Base-by-base conservation (phyloP, 2,329 filamentous ascomycete genomes). In the Didymella pinodella region DNA sequence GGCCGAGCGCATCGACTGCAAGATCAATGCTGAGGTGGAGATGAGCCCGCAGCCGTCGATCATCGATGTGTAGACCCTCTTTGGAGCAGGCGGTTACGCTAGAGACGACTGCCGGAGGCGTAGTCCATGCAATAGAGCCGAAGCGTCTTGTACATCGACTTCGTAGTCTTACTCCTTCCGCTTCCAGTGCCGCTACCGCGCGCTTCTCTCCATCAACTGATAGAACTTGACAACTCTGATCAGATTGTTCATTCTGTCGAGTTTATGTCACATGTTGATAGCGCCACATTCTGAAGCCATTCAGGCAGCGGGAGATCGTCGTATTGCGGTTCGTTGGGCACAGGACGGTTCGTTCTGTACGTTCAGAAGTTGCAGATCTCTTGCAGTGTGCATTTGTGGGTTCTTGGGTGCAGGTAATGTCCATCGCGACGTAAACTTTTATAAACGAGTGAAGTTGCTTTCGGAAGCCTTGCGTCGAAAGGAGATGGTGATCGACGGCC, bases 161-260 rank as follows among this genome's bases (percentile, higher is more conserved):
- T 48, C n/a, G 10, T 22, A 41, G n/a, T 7, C 38, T 58, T 46
- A 51, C 62, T 61, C 57, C 51, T 63, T 58, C 54, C 49, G n/a
- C 31, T 48, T 58, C 14, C 16, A 44, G 56, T 22, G 12, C 26
- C 40, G 18, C 29, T 36, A 5, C 45, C 49, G 46, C 20, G 54
- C n/a, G 41, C 32, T 59, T 54, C 11, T 14, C 5, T 16, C 29
- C 26, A 20, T 18, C 18, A 18, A 14, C 10, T 2, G 16, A 25
- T 32, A 16, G 12, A 11, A 57, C 10, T 12, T 32, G 14, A 20
- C 5, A 4, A 2, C 3, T 6, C 20, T 18, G 18, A 1, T 25
- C 20, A 22, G 29, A 28, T 26, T 16, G 1, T 41, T 8, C 12
- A n/a, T 22, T 22, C 22, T 22, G 22, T 22, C 22, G 22, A 22